Conservation (phyloP, 345 rosid species). For the Conringia planisiliqua region DNA sequence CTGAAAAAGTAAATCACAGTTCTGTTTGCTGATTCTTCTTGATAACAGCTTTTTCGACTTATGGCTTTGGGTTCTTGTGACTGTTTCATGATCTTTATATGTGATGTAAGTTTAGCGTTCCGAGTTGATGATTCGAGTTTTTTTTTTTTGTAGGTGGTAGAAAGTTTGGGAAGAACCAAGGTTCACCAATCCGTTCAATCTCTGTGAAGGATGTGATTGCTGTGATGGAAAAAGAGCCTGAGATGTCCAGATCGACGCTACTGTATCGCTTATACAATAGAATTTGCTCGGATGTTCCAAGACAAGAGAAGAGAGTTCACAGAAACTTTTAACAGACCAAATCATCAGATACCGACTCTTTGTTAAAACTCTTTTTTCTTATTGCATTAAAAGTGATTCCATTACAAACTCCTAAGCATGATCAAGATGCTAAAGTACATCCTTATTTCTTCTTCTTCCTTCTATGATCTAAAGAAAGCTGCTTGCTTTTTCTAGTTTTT, state of each 20-base stretch:
- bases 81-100: neutral
- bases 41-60: neutral
- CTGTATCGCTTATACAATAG: constrained; percentile 58
- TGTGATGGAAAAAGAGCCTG: constrained; percentile 81
- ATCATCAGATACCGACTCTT: neutral
- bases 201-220: constrained; percentile 72
- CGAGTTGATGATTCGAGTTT: neutral
- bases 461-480: neutral
- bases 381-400: constrained; percentile 20
- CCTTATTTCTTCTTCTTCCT: constrained; percentile 22
- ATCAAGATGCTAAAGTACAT: constrained; percentile 31
- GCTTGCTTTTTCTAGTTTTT: constrained; percentile 22
- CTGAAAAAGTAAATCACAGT: neutral
- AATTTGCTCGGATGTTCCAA: constrained; percentile 12
- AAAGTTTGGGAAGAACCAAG: constrained; percentile 53
- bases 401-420: constrained; percentile 27
- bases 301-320: neutral
- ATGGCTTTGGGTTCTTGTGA: neutral
- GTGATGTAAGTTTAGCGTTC: neutral
- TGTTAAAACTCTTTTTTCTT: neutral
- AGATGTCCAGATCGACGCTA: constrained; percentile 69
- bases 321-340: neutral
- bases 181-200: constrained; percentile 39
- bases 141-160: constrained; percentile 42
- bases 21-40: neutral